Percentiles rank a stretch among this genome's conserved stretches.
phyloP scores from a whole-genome alignment of 2,329 filamentous ascomycete genomes.

The Hypoxylon sp. region DNA sequence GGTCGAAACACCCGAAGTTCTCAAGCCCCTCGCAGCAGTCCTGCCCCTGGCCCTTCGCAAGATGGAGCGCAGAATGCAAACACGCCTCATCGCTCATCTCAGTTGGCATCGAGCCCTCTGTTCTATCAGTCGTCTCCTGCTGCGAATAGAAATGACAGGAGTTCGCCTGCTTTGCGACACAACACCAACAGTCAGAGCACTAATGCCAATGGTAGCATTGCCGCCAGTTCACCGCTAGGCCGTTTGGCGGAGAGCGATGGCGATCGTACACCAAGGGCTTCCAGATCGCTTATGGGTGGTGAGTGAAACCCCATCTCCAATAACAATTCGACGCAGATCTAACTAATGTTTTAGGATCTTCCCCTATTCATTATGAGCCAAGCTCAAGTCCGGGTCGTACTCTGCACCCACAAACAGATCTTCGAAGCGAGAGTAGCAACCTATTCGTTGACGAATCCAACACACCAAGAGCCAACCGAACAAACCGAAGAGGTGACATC shows the following conservation, averaged over 20 bases:
- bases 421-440: conserved; percentile 84
- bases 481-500: conserved; percentile 80
- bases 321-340: conserved; percentile 4
- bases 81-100: conserved; percentile 58
- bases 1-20: conserved; percentile 62
- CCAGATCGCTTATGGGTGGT: conserved; percentile 71
- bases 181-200: conserved; percentile 67
- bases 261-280: conserved; percentile 75
- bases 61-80: conserved; percentile 42
- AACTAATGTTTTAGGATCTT: conserved; percentile 72
- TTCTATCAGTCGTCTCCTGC: conserved; percentile 69
- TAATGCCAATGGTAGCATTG: conserved; percentile 44
- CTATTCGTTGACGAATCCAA: conserved; percentile 78
- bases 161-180: conserved; percentile 64
- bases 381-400: conserved; percentile 85
- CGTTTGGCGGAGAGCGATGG: conserved; percentile 66
- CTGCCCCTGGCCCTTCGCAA: conserved; percentile 41
- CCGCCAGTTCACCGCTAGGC: conserved; percentile 67
- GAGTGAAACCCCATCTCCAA: conserved; percentile 40
- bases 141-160: conserved; percentile 48
- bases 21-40: conserved; percentile 61
- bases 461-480: conserved; percentile 59
- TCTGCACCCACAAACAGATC: conserved; percentile 70
- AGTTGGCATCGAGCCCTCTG: conserved; percentile 79
- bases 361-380: conserved; percentile 87